Evolutionary conservation across 345 rosid species (phyloP).

Genomic region (Cochlearia excelsa): DNA sequence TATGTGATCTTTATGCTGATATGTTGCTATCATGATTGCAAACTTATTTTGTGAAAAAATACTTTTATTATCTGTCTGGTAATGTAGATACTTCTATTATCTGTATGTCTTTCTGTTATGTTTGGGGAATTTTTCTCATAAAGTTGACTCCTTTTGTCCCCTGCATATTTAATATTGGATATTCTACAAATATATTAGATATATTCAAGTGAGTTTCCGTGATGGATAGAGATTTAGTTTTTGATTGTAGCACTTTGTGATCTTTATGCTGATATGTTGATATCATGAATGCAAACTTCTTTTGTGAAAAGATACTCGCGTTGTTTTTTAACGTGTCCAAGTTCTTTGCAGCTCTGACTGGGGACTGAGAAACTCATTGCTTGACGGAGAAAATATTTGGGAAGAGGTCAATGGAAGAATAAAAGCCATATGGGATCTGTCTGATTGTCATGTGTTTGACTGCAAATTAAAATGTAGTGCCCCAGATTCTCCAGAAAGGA

Average conservation of each 20-base stretch:
- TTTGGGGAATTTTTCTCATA: not conserved
- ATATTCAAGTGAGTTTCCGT: not conserved
- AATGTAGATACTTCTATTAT: slow-evolving; percentile 10
- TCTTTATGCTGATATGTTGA: slow-evolving; percentile 10
- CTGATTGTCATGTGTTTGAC: slow-evolving; percentile 77
- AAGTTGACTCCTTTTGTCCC: not conserved
- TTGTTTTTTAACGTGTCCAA: slow-evolving; percentile 27
- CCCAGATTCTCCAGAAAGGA: slow-evolving; percentile 50
- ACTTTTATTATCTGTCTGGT: not conserved
- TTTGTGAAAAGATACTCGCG: slow-evolving; percentile 11
- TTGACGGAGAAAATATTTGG: slow-evolving; percentile 38
- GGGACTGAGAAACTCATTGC: slow-evolving; percentile 56
- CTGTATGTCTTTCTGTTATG: slow-evolving; percentile 3
- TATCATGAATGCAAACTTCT: slow-evolving; percentile 5
- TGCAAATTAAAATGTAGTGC: slow-evolving; percentile 56
- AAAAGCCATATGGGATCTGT: slow-evolving; percentile 53
- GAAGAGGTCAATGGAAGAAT: slow-evolving; percentile 33
- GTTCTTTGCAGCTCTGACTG: slow-evolving; percentile 84
- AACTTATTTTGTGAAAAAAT: slow-evolving; percentile 13
- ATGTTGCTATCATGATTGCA: slow-evolving; percentile 2
- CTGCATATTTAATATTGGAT: not conserved
- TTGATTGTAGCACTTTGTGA: slow-evolving; percentile 7
- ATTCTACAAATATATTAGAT: not conserved
- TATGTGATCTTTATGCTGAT: slow-evolving; percentile 5
- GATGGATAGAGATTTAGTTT: not conserved